Percentiles rank a stretch among this genome's conserved stretches.
These are phyloP conservation scores for Exophiala mesophila DNA, from an alignment of 2,329 filamentous ascomycete genomes.

Conservation along the genomic window DNA sequence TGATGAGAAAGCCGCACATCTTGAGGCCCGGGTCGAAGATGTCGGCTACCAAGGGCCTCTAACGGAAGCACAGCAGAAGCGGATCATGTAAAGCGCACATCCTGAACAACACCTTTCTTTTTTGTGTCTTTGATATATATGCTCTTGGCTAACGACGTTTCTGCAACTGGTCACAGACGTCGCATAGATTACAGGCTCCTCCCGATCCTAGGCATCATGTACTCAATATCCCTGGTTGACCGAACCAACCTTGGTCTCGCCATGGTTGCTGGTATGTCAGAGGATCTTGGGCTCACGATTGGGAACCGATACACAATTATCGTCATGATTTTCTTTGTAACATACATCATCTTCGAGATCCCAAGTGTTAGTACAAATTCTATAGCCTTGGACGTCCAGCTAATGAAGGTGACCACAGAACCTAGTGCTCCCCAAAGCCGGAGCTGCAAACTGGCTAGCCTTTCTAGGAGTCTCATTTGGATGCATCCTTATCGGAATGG, in stretches of 20 bases:
- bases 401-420: too few relatives aligned
- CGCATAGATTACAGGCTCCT: slow-evolving; percentile 36
- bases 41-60: too few relatives aligned
- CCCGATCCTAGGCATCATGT: slow-evolving; percentile 37
- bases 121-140: too few relatives aligned
- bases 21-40: too few relatives aligned
- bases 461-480: slow-evolving; percentile 56
- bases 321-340: slow-evolving; percentile 30
- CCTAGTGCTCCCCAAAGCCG: slow-evolving; percentile 36
- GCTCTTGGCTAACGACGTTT: too few relatives aligned
- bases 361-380: slow-evolving; percentile 33
- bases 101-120: too few relatives aligned
- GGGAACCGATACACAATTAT: slow-evolving; percentile 29
- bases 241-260: slow-evolving; percentile 31
- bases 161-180: too few relatives aligned
- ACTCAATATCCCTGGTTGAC: slow-evolving; percentile 37
- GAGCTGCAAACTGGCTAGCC: slow-evolving; percentile 60
- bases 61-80: too few relatives aligned
- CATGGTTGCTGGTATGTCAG: slow-evolving; percentile 29
- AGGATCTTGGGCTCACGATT: slow-evolving; percentile 27
- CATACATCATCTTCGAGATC: slow-evolving; percentile 20
- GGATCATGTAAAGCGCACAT: too few relatives aligned
- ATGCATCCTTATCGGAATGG: slow-evolving; percentile 35
- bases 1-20: too few relatives aligned
- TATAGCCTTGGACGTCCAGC: too few relatives aligned